Evolutionary conservation across 805 yeast genomes (phyloP).

Genomic region (Yarrowia sp.): DNA sequence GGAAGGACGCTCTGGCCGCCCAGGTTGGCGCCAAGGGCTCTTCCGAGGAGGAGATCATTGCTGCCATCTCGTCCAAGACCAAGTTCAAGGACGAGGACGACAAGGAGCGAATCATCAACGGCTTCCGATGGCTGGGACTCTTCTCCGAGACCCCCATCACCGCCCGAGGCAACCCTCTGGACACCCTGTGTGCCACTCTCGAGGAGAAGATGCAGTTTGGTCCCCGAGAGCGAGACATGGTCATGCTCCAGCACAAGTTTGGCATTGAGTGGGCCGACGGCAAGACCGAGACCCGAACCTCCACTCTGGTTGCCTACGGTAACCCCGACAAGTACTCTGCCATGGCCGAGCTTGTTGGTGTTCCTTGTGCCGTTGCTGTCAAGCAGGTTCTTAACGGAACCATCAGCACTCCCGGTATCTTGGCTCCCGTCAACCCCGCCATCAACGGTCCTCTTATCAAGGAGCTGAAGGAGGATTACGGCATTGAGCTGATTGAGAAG

Average conservation of each 20-base stretch:
- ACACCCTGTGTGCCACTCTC: constrained; percentile 93
- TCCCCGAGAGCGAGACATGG: constrained; percentile 92
- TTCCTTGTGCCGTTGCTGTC: constrained; percentile 95
- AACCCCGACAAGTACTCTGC: constrained; percentile 85
- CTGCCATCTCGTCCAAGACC: constrained; percentile 73
- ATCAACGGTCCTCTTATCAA: constrained; percentile 88
- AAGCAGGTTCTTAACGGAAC: constrained; percentile 81
- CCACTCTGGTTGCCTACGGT: constrained; percentile 94
- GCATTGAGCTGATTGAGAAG: constrained; percentile 85
- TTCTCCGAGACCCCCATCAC: constrained; percentile 71
- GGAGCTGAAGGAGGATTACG: constrained; percentile 84
- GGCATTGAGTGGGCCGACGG: constrained; percentile 98
- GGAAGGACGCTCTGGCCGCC: constrained; percentile 84
- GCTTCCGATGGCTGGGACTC: constrained; percentile 91
- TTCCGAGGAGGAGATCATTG: constrained; percentile 67
- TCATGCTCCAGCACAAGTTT: constrained; percentile 93
- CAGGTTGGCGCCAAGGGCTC: constrained; percentile 71
- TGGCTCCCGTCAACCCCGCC: constrained; percentile 90
- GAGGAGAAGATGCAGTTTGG: constrained; percentile 96
- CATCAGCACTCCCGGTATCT: constrained; percentile 72
- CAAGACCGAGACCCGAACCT: constrained; percentile 82
- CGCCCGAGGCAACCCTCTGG: constrained; percentile 92
- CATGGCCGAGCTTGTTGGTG: constrained; percentile 98
- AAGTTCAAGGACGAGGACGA: constrained; percentile 76
- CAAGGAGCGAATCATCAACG: constrained; percentile 80